phyloP scores from a whole-genome alignment of 2,329 filamentous ascomycete species.

The Penicillium sp. region DNA sequence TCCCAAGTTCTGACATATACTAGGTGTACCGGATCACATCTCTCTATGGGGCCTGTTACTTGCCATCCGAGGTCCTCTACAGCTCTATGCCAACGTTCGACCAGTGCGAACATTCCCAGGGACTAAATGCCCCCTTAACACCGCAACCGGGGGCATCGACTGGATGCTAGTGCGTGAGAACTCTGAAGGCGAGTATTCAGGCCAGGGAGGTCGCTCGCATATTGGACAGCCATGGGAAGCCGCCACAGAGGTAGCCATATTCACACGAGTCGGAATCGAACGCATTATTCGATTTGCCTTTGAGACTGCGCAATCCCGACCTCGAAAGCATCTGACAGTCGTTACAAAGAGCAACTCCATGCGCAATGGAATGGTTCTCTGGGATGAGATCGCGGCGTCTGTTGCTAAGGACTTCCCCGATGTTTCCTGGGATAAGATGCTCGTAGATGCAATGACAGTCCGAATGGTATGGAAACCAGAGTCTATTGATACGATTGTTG shows the following conservation, averaged over 20 bases:
- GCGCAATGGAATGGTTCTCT: conserved; percentile 57
- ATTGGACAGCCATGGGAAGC: conserved; percentile 53
- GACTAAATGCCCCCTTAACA: conserved; percentile 52
- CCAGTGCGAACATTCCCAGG: conserved; percentile 53
- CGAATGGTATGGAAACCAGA: conserved; percentile 55
- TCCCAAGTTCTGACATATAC: conserved; percentile 3
- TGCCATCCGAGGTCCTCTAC: conserved; percentile 56
- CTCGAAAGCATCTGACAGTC: conserved; percentile 52
- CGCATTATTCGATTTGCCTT: conserved; percentile 56
- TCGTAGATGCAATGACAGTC: conserved; percentile 59
- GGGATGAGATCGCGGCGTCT: conserved; percentile 53
- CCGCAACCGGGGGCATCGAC: conserved; percentile 51
- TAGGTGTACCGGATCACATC: conserved; percentile 58
- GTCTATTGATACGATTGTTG: conserved; percentile 54
- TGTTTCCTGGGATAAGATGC: conserved; percentile 55
- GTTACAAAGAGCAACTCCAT: conserved; percentile 59
- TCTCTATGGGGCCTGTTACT: conserved; percentile 58
- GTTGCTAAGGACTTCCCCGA: conserved; percentile 53
- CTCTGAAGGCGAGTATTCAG: conserved; percentile 57
- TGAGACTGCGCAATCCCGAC: conserved; percentile 49
- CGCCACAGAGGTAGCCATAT: conserved; percentile 55
- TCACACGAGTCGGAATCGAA: conserved; percentile 54
- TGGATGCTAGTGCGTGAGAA: conserved; percentile 59
- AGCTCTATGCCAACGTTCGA: conserved; percentile 59
- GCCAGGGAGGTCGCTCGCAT: conserved; percentile 56